These are phyloP conservation scores for Globisporangium heterothallicum DNA, from an alignment of 352 stramenopile genomes.

Conservation along the genomic window DNA sequence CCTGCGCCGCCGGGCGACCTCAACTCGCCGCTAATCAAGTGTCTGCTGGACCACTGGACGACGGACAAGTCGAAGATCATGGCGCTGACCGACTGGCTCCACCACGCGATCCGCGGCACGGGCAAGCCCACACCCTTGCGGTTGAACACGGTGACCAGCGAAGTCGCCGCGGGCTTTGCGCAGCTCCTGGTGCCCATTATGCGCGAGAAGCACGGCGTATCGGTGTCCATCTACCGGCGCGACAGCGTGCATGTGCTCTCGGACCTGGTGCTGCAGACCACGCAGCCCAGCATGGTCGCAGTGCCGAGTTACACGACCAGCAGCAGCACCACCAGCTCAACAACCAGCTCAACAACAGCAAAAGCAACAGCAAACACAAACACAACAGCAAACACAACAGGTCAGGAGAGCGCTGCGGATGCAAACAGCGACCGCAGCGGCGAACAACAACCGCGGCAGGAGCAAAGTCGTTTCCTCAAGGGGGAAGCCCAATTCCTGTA, in stretches of 20 bases:
- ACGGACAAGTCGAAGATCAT: conserved; percentile 58
- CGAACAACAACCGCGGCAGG: conserved; percentile 7
- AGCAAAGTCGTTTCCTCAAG: conserved; percentile 31
- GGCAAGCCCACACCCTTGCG: conserved; percentile 34
- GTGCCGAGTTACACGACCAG: conserved; percentile 22
- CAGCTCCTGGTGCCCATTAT: conserved; percentile 67
- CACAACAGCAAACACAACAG: conserved; percentile 11
- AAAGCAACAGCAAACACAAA: background rate
- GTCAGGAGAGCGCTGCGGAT: conserved; percentile 9
- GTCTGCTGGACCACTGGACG: conserved; percentile 60
- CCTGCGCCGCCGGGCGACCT: conserved; percentile 54
- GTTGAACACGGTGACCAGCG: conserved; percentile 38
- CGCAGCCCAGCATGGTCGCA: conserved; percentile 24
- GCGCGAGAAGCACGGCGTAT: conserved; percentile 56
- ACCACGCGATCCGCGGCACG: conserved; percentile 51
- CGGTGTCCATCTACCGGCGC: conserved; percentile 51
- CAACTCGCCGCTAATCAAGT: conserved; percentile 60
- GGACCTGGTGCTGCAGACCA: conserved; percentile 38
- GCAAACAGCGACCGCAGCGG: conserved; percentile 10
- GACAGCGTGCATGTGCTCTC: conserved; percentile 54
- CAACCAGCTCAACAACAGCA: conserved; percentile 1
- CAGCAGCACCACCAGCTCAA: background rate
- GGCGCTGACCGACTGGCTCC: conserved; percentile 53
- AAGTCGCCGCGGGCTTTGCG: conserved; percentile 53
- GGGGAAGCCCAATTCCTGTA: conserved; percentile 47